Base-by-base conservation (phyloP, 805 yeast genomes). In the Monosporozyma siamensis region DNA sequence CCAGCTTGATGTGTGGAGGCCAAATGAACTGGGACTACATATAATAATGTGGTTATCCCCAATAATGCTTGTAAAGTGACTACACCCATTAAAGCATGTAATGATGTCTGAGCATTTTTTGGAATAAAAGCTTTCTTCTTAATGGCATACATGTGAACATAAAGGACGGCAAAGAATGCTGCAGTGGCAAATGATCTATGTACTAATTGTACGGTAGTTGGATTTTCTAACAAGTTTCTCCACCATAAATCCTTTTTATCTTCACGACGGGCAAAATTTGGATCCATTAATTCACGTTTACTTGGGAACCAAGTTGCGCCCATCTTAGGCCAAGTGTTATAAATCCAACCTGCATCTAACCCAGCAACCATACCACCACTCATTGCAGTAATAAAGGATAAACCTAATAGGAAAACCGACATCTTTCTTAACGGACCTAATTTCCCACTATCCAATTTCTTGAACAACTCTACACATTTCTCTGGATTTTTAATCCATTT, bases 291-390 rank as follows among this genome's bases (percentile, higher is more conserved):
- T 61, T 92, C 99, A 48, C 72, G 66, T n/a, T 58, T 63, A 14
- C 83, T 74, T 8, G 99, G 98, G 30, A 83, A 49, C 66, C 75
- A 72, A 32, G 75, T 76, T 40, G 86, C 86, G 34, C 97, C 97
- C 98, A 92, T 92, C 54, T 81, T 84, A 25, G 99, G 98, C 74
- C 88, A 92, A 4, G 94, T 82, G 64, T 92, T 92, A 65, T 92
- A 92, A 51, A 92, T 88, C 64, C 89, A 70, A 39, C 98, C 98
- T 3, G 99, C 98, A 65, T 92, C 98, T 43, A 92, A 70, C 7
- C 98, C 98, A 12, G 99, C 98, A 36, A 92, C 99, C 72, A 92
- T 78, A 12, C 95, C 97, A 47, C 98, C 99, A 9, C 95, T 77
- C 94, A 92, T 83, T 14, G 97, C 95, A 15, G 99, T 92, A 32